phyloP scores from a whole-genome alignment of 768 basidiomycete species.

The Obba rivulosa region DNA sequence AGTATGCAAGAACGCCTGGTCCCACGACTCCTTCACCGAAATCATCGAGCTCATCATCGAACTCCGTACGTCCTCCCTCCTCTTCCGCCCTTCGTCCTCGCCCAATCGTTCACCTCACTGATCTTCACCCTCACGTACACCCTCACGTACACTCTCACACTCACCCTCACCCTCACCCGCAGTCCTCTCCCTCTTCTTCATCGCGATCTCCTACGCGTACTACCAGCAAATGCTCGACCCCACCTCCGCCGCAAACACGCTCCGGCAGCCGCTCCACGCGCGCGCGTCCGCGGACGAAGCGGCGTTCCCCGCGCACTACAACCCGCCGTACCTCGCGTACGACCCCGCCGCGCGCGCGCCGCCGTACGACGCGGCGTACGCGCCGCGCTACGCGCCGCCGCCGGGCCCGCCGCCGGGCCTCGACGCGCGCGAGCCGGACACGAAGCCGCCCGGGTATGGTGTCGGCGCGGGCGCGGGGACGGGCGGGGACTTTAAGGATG shows the following conservation, averaged over 20 bases:
- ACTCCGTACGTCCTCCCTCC: constrained; percentile 39
- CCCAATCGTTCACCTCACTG: neutral
- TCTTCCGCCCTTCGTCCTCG: neutral
- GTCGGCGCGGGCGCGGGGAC: constrained; percentile 27
- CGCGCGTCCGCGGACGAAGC: constrained; percentile 19
- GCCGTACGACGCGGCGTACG: constrained; percentile 20
- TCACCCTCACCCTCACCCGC: neutral
- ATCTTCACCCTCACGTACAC: constrained; percentile 22
- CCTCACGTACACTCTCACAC: neutral
- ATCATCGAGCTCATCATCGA: constrained; percentile 60
- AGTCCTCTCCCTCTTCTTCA: constrained; percentile 61
- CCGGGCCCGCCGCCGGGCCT: constrained; percentile 25
- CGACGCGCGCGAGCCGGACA: constrained; percentile 6
- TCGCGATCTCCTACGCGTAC: constrained; percentile 62
- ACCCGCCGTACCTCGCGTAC: constrained; percentile 45
- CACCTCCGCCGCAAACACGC: constrained; percentile 44
- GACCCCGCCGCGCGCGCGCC: constrained; percentile 25
- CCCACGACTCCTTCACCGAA: constrained; percentile 60
- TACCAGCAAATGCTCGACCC: constrained; percentile 76
- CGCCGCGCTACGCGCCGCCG: constrained; percentile 22
- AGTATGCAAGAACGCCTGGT: constrained; percentile 65
- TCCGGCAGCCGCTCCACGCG: constrained; percentile 32
- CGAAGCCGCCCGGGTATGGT: constrained; percentile 31
- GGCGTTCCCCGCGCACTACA: constrained; percentile 48
- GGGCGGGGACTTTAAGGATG: constrained; percentile 21